These are phyloP conservation scores for Fusarium odoratissimum DNA, from an alignment of 2,329 filamentous ascomycete genomes.

Conservation along the genomic window DNA sequence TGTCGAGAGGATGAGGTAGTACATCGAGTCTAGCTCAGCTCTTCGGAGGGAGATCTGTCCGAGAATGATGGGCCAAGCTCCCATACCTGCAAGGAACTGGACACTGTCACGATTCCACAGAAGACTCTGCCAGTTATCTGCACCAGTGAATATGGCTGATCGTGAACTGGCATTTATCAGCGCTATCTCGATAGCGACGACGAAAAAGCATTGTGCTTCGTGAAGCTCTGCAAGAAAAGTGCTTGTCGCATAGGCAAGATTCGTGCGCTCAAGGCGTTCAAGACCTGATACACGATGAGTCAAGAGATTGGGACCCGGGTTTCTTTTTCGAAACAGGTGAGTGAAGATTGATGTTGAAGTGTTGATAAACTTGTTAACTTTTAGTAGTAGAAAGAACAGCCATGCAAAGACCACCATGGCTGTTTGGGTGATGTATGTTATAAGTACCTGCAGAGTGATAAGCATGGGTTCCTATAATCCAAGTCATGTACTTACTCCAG, in stretches of 20 bases:
- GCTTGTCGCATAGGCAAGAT: conserved; percentile 7
- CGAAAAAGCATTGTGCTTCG: conserved; percentile 26
- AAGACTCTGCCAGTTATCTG: conserved; percentile 11
- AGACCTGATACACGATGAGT: not conserved
- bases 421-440: conserved; percentile 21
- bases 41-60: not conserved
- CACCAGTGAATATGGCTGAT: not conserved
- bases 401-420: conserved; percentile 13
- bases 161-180: not conserved
- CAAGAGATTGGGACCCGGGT: rapidly evolving
- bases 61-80: conserved; percentile 15
- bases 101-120: not conserved
- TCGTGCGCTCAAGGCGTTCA: not conserved
- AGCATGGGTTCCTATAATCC: rapidly evolving
- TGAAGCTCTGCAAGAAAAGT: conserved; percentile 27
- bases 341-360: not conserved
- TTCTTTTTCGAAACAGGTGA: not conserved
- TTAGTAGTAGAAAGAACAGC: not conserved
- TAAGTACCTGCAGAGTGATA: not conserved
- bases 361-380: not conserved
- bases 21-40: conserved; percentile 1
- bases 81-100: not conserved
- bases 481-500: not conserved
- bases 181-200: conserved; percentile 5
- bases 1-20: not conserved